Evolutionary conservation across 2,329 filamentous ascomycete genomes (phyloP).

Genomic region (Tolypocladium amazonense): DNA sequence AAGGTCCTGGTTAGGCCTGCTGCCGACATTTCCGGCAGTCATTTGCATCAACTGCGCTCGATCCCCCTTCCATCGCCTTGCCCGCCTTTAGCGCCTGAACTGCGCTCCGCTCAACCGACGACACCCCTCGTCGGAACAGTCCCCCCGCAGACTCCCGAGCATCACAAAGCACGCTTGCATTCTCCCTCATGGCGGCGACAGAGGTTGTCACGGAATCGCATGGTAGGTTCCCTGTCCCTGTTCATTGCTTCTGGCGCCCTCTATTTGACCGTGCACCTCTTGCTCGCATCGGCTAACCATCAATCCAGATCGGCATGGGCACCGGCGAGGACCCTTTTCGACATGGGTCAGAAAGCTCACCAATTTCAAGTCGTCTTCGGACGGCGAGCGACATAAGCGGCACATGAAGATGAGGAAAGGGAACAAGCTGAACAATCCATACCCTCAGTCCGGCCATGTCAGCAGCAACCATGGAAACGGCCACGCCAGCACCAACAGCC

Average conservation of each 20-base stretch:
- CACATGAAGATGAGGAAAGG: constrained; percentile 41
- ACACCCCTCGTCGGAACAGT: not conserved
- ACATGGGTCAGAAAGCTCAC: constrained; percentile 91
- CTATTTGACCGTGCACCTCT: not conserved
- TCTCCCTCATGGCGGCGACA: constrained; percentile 23
- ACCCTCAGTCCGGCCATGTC: constrained; percentile 66
- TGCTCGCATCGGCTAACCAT: not conserved
- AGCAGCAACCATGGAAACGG: constrained; percentile 13
- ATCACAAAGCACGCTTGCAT: not conserved
- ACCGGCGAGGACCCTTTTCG: constrained; percentile 75
- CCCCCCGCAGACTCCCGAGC: not conserved
- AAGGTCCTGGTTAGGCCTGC: not conserved
- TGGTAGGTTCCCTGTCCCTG: constrained; percentile 20
- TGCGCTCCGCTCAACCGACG: not conserved
- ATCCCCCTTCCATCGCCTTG: not conserved
- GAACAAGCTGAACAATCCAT: constrained; percentile 76
- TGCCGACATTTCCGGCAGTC: not conserved
- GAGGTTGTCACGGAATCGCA: constrained; percentile 28
- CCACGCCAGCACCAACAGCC: constrained; percentile 10
- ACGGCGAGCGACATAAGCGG: constrained; percentile 35
- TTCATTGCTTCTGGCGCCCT: not conserved
- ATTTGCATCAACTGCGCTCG: not conserved
- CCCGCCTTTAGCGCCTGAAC: not conserved
- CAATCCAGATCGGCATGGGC: constrained; percentile 49
- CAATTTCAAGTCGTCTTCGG: constrained; percentile 69